phyloP scores from a whole-genome alignment of 768 basidiomycete genomes.

The Fomitopsis serialis region DNA sequence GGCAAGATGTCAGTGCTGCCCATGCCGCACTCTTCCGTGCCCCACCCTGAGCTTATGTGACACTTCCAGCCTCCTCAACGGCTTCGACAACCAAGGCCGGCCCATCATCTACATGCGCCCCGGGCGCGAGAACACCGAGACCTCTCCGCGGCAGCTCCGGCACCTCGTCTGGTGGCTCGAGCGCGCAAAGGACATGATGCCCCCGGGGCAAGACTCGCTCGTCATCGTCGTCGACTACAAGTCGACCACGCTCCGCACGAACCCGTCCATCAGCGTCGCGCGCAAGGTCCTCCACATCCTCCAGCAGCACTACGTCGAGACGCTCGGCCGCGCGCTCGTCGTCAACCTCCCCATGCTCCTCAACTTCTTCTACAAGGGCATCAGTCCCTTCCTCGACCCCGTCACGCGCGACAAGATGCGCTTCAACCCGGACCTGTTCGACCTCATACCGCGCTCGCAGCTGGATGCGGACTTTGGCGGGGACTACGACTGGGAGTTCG shows the following conservation, averaged over 20 bases:
- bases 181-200: conserved; percentile 86
- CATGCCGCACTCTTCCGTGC: neutral
- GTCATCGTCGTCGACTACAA: conserved; percentile 86
- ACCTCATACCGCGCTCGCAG: conserved; percentile 69
- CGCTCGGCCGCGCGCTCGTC: conserved; percentile 78
- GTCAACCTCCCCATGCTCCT: conserved; percentile 75
- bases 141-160: conserved; percentile 69
- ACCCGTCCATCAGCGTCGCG: conserved; percentile 78
- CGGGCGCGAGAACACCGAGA: conserved; percentile 79
- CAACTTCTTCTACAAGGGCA: conserved; percentile 77
- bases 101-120: conserved; percentile 89
- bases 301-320: conserved; percentile 87
- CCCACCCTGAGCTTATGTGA: neutral
- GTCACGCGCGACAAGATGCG: conserved; percentile 90
- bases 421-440: conserved; percentile 79
- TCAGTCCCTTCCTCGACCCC: conserved; percentile 83
- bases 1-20: conserved; percentile 71
- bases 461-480: conserved; percentile 85
- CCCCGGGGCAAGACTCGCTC: conserved; percentile 75
- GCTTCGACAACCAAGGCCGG: conserved; percentile 83
- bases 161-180: conserved; percentile 88
- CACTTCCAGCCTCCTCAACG: conserved; percentile 60
- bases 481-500: conserved; percentile 66
- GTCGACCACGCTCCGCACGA: conserved; percentile 73
- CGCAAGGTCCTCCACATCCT: conserved; percentile 75